These are phyloP conservation scores for Clonostachys solani DNA, from an alignment of 2,329 filamentous ascomycete species.

Conservation along the genomic window DNA sequence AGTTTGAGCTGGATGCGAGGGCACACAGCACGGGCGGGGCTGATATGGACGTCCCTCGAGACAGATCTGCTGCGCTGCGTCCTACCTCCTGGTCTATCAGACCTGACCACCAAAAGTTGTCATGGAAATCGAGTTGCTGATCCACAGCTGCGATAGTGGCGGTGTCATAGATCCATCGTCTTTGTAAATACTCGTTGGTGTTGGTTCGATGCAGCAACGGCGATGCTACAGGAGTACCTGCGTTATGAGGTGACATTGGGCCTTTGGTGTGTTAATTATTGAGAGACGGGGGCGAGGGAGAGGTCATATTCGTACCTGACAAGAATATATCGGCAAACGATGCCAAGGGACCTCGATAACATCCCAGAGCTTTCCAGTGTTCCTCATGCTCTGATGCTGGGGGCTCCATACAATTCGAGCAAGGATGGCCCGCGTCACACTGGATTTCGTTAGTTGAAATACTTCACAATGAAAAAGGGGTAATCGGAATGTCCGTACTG, in stretches of 20 bases:
- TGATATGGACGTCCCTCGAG: slow-evolving; percentile 27
- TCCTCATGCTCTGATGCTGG: slow-evolving; percentile 29
- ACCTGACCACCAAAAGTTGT: slow-evolving; percentile 55
- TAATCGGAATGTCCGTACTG: slow-evolving; percentile 26
- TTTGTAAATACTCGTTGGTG: slow-evolving; percentile 48
- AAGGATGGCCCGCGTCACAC: slow-evolving; percentile 49
- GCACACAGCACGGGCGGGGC: slow-evolving; percentile 45
- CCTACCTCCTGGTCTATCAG: slow-evolving; percentile 30
- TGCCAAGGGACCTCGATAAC: slow-evolving; percentile 42
- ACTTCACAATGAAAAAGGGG: neutral
- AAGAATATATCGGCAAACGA: slow-evolving; percentile 44
- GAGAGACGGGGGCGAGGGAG: neutral
- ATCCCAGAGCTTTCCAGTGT: slow-evolving; percentile 46
- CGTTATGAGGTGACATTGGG: slow-evolving; percentile 40
- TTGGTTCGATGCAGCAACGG: slow-evolving; percentile 41
- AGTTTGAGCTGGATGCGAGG: slow-evolving; percentile 48
- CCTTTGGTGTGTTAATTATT: slow-evolving; percentile 18
- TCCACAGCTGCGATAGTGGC: slow-evolving; percentile 34
- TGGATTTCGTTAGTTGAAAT: slow-evolving; percentile 11
- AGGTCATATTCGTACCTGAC: slow-evolving; percentile 31
- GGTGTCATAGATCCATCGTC: slow-evolving; percentile 35
- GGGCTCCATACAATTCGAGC: slow-evolving; percentile 37
- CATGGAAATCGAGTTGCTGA: slow-evolving; percentile 45
- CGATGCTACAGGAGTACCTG: slow-evolving; percentile 44
- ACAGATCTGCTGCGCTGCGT: slow-evolving; percentile 7